phyloP scores from a whole-genome alignment of 306 rosid species.

The Fragaria iinumae region DNA sequence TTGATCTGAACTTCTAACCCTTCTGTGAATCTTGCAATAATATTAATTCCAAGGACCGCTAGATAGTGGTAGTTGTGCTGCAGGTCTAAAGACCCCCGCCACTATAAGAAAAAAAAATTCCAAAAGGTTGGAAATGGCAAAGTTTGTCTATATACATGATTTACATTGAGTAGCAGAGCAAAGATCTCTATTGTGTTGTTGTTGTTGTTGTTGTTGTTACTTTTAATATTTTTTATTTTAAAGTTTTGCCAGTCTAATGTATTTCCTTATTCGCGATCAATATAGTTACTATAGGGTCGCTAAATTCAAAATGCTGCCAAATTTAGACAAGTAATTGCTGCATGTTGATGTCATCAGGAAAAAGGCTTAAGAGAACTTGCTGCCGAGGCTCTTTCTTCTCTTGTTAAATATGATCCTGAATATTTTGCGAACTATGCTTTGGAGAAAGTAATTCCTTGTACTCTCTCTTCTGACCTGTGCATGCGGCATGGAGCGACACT shows the following conservation, averaged over 20 bases:
- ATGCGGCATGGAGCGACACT: slow-evolving; percentile 93
- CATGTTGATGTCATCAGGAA: slow-evolving; percentile 57
- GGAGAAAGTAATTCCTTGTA: slow-evolving; percentile 77
- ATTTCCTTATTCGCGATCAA: slow-evolving; percentile 1
- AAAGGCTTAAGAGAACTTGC: slow-evolving; percentile 96
- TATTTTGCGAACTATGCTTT: slow-evolving; percentile 57
- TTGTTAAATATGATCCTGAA: slow-evolving; percentile 75
- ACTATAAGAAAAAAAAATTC: not conserved
- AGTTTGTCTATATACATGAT: not conserved
- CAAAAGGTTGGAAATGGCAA: not conserved
- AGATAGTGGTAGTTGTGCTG: slow-evolving; percentile 2
- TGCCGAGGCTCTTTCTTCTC: slow-evolving; percentile 77
- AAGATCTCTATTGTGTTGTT: too few relatives aligned
- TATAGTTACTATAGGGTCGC: slow-evolving; percentile 14
- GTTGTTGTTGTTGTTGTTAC: too few relatives aligned
- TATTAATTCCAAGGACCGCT: not conserved
- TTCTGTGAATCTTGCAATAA: not conserved
- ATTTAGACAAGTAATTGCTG: slow-evolving; percentile 27
- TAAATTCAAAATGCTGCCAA: slow-evolving; percentile 20
- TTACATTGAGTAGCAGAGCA: not conserved
- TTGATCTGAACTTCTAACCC: not conserved
- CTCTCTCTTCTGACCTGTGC: slow-evolving; percentile 93
- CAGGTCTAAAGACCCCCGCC: not conserved
- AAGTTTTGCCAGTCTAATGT: not conserved
- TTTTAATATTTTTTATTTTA: not conserved